Evolutionary conservation across 257 asterid genomes (phyloP).

Genomic region (Cruciata laevipes): DNA sequence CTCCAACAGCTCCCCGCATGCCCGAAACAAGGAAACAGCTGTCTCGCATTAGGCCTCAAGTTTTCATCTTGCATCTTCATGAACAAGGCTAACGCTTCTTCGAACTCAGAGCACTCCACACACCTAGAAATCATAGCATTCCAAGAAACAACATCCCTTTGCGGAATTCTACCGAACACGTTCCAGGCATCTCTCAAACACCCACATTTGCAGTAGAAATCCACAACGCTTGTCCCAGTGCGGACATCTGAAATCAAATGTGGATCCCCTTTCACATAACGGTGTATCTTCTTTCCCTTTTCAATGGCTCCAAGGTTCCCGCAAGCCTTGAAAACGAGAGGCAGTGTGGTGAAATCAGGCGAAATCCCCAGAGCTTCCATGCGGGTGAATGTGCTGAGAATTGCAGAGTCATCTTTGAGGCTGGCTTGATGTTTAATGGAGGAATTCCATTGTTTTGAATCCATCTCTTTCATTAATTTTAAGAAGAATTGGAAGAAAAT

Average conservation of each 20-base stretch:
- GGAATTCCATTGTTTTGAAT: conserved; percentile 19
- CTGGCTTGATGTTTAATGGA: conserved; percentile 18
- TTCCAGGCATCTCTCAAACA: conserved; percentile 13
- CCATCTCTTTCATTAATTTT: too few species aligned
- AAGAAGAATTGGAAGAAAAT: too few species aligned
- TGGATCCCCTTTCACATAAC: neutral
- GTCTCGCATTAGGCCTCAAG: conserved; percentile 23
- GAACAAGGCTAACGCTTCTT: conserved; percentile 14
- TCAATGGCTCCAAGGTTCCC: conserved; percentile 18
- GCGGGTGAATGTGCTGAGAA: conserved; percentile 20
- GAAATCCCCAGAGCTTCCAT: conserved; percentile 24
- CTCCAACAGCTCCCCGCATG: conserved; percentile 16
- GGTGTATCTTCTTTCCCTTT: conserved; percentile 24
- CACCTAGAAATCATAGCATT: conserved; percentile 29
- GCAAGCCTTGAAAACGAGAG: conserved; percentile 33
- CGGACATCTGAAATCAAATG: conserved; percentile 23
- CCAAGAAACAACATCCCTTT: conserved; percentile 26
- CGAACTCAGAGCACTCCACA: conserved; percentile 17
- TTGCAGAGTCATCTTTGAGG: conserved; percentile 22
- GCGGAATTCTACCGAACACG: conserved; percentile 19
- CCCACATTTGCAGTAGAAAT: conserved; percentile 23
- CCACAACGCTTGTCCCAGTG: conserved; percentile 18
- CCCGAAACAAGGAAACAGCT: conserved; percentile 13
- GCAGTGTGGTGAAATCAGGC: conserved; percentile 16
- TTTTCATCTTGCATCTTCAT: conserved; percentile 26